Evolutionary conservation across 1,139 yeast genomes (phyloP), one percentile per base, ranked within the genome.

Genomic region (Lodderomyces parapsilosis): DNA sequence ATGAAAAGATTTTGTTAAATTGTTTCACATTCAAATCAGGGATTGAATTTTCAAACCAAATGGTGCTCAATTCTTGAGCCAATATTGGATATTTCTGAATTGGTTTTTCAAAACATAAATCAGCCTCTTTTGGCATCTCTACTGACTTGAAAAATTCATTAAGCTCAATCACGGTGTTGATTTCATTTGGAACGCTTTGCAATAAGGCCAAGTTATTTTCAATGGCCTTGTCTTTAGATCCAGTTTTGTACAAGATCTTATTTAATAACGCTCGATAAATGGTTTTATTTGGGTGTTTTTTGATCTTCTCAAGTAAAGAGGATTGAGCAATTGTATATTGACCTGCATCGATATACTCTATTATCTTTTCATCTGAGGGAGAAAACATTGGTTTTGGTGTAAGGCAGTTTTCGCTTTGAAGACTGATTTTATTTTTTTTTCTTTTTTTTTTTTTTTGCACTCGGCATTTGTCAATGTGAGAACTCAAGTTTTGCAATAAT

Each of bases 181-280:
- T 71, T 49, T 83, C 87, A 43, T 75, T 75, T 1, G 89, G 87
- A 2, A 60, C 65, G 41, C 68, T 66, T 1, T 60, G 59, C 43
- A 76, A 59, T 10, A 82, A 66, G n/a, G 63, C 59, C 6, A 62
- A 49, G 24, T 78, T 75, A 27, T 65, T 62, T 11, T 61, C 59
- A 11, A 76, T 52, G 1, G 86, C 80, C 42, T 73, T 76, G 0
- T 59, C 56, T 4, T 54, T 50, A 41, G 74, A 66, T 14, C 83
- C 81, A 43, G 66, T 68, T 41, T 67, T 64, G 32, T 66, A 65
- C 18, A 67, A 59, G 2, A 76, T 62, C 50, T 69, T 73, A 39
- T 75, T 75, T 43, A 71, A 66, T 41, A 83, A 62, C 0, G 83
- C 81, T 53, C 71, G 66, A 55, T 76, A 80, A 55, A 77, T 78